Evolutionary conservation across 768 basidiomycete species (phyloP), one percentile per base, ranked within the genome.

Genomic region (Amanita rubescens): DNA sequence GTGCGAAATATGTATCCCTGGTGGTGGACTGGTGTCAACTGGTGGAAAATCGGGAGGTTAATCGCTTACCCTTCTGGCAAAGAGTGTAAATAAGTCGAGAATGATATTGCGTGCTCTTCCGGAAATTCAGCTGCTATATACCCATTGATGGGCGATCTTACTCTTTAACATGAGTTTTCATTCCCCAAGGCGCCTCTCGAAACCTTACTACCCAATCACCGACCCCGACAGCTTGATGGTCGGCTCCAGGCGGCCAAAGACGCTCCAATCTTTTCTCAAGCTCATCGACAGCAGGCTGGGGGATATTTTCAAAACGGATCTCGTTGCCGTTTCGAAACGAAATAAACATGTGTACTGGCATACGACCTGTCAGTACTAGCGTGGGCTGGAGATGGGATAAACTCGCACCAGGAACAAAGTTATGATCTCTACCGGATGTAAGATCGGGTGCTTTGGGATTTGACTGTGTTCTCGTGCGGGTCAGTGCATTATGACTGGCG

Each of bases 1-100:
- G 87, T 78, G 59, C 82, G 70, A 57, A 85, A 88, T n/a, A 77
- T 70, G 60, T 81, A 90, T 34, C 87, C 87, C 87, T 90, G 59
- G 5, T n/a, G n/a, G 24, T 34, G n/a, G 39, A 15, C 22, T 48
- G 34, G 49, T 47, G 56, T 35, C 44, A 22, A 30, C 57, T 7
- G 25, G 55, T 10, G 56, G 48, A 34, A 44, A 22, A 49, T 42
- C 54, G 45, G 51, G 2, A 37, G 10, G 49, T 17, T 22, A 22
- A 15, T 33, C 33, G 68, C 75, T 54, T 60, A 87, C 87, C 60
- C 80, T 72, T 53, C 71, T 67, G 44, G 80, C 76, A 59, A 89
- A 79, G 27, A 84, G 68, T 7, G 72, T 70, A 61, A 85, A 90
- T 15, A 90, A 63, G 25, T 74, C 70, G 49, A 75, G 70, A 43